Percentiles rank a stretch among this genome's conserved stretches.
phyloP scores from a whole-genome alignment of 352 stramenopile genomes.

The Phytophthora nicotianae region DNA sequence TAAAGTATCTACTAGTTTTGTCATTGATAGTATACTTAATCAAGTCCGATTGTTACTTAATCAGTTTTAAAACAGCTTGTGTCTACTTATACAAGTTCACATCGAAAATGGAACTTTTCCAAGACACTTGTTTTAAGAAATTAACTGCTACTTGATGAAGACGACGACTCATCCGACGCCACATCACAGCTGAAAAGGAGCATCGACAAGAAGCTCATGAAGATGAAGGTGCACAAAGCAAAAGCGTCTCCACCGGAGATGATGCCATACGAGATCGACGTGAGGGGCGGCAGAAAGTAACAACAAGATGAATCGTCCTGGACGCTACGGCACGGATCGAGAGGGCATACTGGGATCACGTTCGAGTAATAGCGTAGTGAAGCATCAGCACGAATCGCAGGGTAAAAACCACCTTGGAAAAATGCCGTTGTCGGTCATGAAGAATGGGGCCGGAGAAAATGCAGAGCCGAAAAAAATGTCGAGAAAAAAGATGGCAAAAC shows the following conservation, averaged over 20 bases:
- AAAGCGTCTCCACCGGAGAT: background rate
- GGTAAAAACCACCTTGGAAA: background rate
- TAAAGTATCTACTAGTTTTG: too few relatives aligned
- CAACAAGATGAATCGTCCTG: background rate
- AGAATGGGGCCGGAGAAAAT: constrained; percentile 1
- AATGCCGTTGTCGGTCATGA: background rate
- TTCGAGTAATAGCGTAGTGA: background rate
- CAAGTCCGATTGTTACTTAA: too few relatives aligned
- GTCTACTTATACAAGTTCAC: too few relatives aligned
- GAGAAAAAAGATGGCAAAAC: too few relatives aligned
- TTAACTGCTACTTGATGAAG: constrained; percentile 5
- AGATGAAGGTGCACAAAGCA: background rate
- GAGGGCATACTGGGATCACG: background rate
- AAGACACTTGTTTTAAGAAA: too few relatives aligned
- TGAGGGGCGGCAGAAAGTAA: background rate
- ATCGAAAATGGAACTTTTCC: too few relatives aligned
- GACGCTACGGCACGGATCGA: background rate
- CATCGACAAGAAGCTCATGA: constrained; percentile 7
- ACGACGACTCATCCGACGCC: constrained; percentile 20
- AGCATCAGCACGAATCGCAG: background rate
- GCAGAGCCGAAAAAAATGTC: background rate
- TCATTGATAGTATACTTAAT: too few relatives aligned
- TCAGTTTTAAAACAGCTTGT: too few relatives aligned
- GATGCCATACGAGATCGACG: background rate
- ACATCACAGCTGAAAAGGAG: constrained; percentile 10